Percentiles rank a stretch among this genome's conserved stretches.
Evolutionary conservation across 2,329 filamentous ascomycete genomes (phyloP).

Genomic region (Fusarium sp.): DNA sequence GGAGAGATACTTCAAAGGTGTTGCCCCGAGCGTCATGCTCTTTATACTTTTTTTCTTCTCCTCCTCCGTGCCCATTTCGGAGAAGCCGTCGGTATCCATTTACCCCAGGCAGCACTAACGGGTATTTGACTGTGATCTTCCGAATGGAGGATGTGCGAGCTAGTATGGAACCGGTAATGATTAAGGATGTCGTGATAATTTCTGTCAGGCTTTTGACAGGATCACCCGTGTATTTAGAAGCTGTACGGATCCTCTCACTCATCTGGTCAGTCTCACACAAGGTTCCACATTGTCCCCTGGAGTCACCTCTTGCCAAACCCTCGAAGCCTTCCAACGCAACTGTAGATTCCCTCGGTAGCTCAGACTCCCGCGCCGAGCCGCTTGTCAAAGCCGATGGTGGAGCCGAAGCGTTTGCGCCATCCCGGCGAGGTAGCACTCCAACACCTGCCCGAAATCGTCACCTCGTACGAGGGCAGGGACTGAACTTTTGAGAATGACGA

Average conservation of each 20-base stretch:
- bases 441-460: background rate
- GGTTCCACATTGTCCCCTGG: background rate
- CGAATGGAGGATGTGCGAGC: background rate
- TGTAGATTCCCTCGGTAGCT: background rate
- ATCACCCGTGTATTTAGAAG: background rate
- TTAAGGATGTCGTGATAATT: background rate
- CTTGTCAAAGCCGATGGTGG: background rate
- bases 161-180: background rate
- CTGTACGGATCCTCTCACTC: background rate
- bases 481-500: background rate
- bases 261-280: background rate
- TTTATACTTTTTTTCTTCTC: background rate
- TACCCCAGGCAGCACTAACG: background rate
- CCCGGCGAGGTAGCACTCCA: background rate
- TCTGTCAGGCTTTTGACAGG: background rate
- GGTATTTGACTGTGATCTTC: background rate
- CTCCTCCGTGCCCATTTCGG: background rate
- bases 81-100: background rate
- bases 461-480: background rate
- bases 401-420: background rate
- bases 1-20: background rate
- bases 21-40: background rate
- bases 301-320: background rate
- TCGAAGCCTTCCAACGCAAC: background rate
- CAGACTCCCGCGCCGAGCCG: background rate